Percentiles rank a stretch among this genome's conserved stretches.
phyloP scores from a whole-genome alignment of 179 eudicot genomes.

The Amaranthus tricolor region DNA sequence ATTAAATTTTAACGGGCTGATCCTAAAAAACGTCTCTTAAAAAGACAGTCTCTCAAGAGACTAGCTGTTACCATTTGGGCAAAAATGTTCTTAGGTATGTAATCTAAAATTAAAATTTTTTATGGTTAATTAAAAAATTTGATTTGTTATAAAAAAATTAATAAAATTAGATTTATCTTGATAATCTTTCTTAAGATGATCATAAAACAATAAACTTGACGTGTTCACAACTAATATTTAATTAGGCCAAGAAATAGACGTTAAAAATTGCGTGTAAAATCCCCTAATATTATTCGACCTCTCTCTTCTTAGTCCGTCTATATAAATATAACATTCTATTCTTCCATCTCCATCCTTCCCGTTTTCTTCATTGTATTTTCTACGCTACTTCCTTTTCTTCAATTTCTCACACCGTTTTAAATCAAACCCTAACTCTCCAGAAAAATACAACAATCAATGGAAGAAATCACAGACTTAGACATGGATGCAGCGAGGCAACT shows the following conservation, averaged over 20 bases:
- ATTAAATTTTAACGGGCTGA: no score
- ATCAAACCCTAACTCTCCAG: not conserved
- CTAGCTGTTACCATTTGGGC: no score
- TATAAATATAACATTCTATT: not conserved
- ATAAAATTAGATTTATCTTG: no score
- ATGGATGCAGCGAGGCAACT: conserved; percentile 26
- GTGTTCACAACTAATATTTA: conserved; percentile 12
- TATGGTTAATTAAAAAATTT: no score
- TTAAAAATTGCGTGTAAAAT: conserved; percentile 15
- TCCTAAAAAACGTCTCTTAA: no score
- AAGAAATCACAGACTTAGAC: conserved; percentile 14
- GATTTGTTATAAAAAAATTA: no score
- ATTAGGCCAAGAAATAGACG: not conserved
- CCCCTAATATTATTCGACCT: not conserved
- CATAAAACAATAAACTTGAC: not conserved
- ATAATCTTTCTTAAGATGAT: no score
- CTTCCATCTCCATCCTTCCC: not conserved
- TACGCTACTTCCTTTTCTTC: not conserved
- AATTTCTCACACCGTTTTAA: no score
- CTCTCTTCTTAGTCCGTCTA: not conserved
- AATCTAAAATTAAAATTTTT: no score
- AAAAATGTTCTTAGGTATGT: no score
- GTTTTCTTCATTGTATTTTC: conserved; percentile 15
- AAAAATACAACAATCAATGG: not conserved
- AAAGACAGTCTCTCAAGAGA: no score